Base-by-base conservation (phyloP, 2,329 filamentous ascomycete genomes). In the Xylaria sp. region DNA sequence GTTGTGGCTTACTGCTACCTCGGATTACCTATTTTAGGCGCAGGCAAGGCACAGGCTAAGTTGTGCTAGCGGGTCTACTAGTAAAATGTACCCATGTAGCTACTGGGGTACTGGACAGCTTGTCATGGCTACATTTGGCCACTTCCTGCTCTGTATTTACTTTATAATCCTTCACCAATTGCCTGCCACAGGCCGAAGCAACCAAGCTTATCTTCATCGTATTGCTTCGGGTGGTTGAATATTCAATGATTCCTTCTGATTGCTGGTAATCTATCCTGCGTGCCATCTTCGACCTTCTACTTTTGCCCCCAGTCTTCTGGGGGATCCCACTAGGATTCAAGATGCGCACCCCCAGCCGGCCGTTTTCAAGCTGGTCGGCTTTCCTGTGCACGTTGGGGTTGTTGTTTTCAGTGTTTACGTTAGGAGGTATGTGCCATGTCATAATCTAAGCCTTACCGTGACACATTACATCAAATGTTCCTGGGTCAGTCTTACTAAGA, bases 291-390 rank as follows among this genome's bases (percentile, higher is more conserved):
- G 74, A 58, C 66, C 48, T 44, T 48, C 37, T 28, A 56, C 25
- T 51, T 51, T 15, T 13, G 64, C 68, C 41, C 68, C 68, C 65
- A 65, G 63, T 51, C 25, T 55, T 46, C 70, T 77, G 75, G 76
- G 73, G 73, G 69, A 72, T 70, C 70, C 68, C 72, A 71, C 78
- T 77, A 77, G 76, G 76, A 65, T 72, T 71, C 61, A 74, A 74
- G 61, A 90, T 90, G 88, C 83, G 83, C 81, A 82, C 82, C 76
- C 80, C 77, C 63, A 79, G 81, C 77, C 81, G 81, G 79, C 80
- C 83, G 83, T 88, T 88, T 82, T 83, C 81, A 78, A 84, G 82
- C 81, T 93, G 92, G 92, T 87, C 89, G 78, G 83, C 88, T 75
- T 84, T 89, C 73, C 80, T 93, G 70, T 85, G 88, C 71, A 78